phyloP scores from a whole-genome alignment of 2,329 filamentous ascomycete species.

The Allantophomopsis cytisporea region DNA sequence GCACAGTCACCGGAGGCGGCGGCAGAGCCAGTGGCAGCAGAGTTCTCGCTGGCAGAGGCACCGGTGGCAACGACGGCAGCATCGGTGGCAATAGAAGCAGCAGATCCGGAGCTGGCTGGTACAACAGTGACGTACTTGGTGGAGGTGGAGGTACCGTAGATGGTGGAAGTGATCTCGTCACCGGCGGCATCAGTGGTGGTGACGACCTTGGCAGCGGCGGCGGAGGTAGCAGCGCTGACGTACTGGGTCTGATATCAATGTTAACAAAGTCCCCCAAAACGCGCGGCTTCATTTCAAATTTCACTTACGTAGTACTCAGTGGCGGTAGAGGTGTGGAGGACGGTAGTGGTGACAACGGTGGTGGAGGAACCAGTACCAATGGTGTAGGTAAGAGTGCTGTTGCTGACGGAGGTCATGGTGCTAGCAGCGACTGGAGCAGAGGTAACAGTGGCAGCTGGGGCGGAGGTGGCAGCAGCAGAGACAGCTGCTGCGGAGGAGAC shows the following conservation, averaged over 20 bases:
- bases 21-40: not conserved
- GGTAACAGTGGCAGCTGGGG: constrained; percentile 2
- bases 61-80: constrained; percentile 2
- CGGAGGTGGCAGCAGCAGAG: constrained; percentile 5
- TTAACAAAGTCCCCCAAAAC: not conserved
- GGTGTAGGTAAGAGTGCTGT: constrained; percentile 27
- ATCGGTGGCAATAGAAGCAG: constrained; percentile 2
- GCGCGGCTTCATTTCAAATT: constrained; percentile 1
- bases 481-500: constrained; percentile 18
- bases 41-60: not conserved
- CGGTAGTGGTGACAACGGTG: constrained; percentile 29
- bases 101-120: constrained; percentile 2
- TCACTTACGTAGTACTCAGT: constrained; percentile 3
- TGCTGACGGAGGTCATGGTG: constrained; percentile 10
- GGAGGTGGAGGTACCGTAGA: not conserved
- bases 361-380: constrained; percentile 23
- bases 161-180: constrained; percentile 1
- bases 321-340: constrained; percentile 22
- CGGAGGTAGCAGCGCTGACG: constrained; percentile 5
- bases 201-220: constrained; percentile 5
- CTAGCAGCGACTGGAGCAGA: not conserved
- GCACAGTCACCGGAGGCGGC: not conserved
- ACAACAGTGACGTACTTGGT: constrained; percentile 11
- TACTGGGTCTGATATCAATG: not conserved
- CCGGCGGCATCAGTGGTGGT: not conserved